A percentile compares a stretch with the other conserved stretches of the same genome.
Conservation (phyloP, 805 yeast species). For the Pachysolen tannophilus region DNA sequence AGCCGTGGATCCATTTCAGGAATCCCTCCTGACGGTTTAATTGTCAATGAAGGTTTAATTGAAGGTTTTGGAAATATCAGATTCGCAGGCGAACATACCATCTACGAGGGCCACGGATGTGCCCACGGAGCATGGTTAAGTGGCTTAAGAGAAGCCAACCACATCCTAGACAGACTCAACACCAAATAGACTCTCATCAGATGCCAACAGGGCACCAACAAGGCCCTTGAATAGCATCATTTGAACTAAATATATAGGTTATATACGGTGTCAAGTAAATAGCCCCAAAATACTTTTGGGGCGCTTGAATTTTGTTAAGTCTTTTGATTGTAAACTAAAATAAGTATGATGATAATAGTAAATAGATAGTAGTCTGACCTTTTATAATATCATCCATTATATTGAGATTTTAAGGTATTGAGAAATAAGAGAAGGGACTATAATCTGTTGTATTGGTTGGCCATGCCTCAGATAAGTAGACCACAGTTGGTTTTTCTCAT, state of each 20-base stretch:
- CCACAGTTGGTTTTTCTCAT: conserved; percentile 20
- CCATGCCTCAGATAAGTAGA: conserved; percentile 9
- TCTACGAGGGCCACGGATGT: conserved; percentile 46
- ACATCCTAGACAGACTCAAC: no score
- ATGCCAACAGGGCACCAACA: no score
- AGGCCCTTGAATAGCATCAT: no score
- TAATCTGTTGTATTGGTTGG: no score
- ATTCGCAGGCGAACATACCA: conserved; percentile 53
- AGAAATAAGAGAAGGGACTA: no score
- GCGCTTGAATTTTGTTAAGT: no score
- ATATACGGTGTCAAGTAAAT: background rate
- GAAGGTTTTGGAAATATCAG: conserved; percentile 32
- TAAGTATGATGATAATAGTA: background rate
- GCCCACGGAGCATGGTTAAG: conserved; percentile 51
- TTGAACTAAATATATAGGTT: conserved; percentile 1
- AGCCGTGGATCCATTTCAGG: conserved; percentile 42
- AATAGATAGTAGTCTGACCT: background rate
- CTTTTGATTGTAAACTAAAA: background rate
- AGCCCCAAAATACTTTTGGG: background rate
- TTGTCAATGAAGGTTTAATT: conserved; percentile 23
- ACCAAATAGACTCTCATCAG: no score
- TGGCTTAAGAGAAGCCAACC: conserved; percentile 39
- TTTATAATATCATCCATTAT: no score
- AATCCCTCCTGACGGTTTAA: conserved; percentile 30
- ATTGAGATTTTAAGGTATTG: no score